A percentile compares a stretch with the other conserved stretches of the same genome.
Conservation (phyloP, 1,139 yeast genomes). For the Zhuliangozyma blackwelliae region DNA sequence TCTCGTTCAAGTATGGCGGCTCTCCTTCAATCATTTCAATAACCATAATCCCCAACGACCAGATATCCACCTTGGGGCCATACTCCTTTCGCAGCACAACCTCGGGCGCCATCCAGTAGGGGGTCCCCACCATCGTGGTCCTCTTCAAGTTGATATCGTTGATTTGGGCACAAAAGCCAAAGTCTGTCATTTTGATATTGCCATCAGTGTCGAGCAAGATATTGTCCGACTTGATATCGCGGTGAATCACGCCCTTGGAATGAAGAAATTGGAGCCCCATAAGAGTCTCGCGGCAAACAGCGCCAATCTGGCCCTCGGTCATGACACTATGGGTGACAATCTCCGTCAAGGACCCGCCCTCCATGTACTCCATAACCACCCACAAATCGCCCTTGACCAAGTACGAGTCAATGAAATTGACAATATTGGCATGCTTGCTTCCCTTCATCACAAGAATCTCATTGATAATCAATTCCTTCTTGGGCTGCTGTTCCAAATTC, state of each 20-base stretch:
- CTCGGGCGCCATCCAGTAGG: conserved; percentile 99
- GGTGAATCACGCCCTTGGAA: conserved; percentile 89
- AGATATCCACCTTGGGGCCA: conserved; percentile 95
- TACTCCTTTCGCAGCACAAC: conserved; percentile 91
- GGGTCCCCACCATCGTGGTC: conserved; percentile 99
- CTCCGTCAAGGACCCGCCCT: conserved; percentile 94
- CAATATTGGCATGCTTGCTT: conserved; percentile 84
- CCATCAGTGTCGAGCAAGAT: conserved; percentile 79
- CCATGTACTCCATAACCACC: conserved; percentile 99
- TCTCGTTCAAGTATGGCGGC: conserved; percentile 94
- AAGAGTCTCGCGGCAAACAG: conserved; percentile 88
- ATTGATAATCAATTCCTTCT: conserved; percentile 89
- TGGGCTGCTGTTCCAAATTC: conserved; percentile 90
- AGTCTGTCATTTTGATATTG: conserved; percentile 84
- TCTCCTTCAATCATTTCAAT: conserved; percentile 99
- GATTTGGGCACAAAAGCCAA: conserved; percentile 94
- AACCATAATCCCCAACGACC: conserved; percentile 97
- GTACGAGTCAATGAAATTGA: conserved; percentile 84
- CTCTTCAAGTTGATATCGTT: conserved; percentile 81
- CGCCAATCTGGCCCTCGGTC: conserved; percentile 97
- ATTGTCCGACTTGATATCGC: conserved; percentile 95
- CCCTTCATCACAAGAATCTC: conserved; percentile 95
- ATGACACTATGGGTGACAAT: conserved; percentile 92
- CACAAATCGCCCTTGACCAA: conserved; percentile 73
- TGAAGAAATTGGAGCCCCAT: conserved; percentile 84